Percentiles rank a stretch among this genome's conserved stretches.
phyloP scores from a whole-genome alignment of 129 eudicot genomes.

The Flaveria ramosissima region DNA sequence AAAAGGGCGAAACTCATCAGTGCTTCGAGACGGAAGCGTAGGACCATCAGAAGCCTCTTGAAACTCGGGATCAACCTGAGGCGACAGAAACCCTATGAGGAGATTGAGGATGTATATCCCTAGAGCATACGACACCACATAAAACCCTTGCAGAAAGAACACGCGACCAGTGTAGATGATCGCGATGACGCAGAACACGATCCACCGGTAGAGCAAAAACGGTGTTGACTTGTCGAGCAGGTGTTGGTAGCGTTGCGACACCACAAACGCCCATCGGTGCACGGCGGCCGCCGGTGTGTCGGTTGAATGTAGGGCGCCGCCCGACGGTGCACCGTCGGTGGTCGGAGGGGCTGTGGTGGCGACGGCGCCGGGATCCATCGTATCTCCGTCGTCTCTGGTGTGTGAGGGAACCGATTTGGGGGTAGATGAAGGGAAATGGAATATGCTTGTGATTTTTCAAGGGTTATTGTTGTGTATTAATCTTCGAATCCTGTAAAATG shows the following conservation, averaged over 20 bases:
- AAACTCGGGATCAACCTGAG: conserved; percentile 81
- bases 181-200: conserved; percentile 52
- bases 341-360: conserved; percentile 31
- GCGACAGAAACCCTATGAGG: conserved; percentile 80
- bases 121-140: conserved; percentile 78
- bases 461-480: not conserved
- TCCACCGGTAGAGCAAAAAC: conserved; percentile 74
- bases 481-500: no score
- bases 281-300: conserved; percentile 53
- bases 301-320: conserved; percentile 27
- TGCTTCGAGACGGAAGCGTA: conserved; percentile 53
- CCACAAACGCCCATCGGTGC: conserved; percentile 46
- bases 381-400: conserved; percentile 16
- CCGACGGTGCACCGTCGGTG: conserved; percentile 25
- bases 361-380: conserved; percentile 50
- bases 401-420: conserved; percentile 35
- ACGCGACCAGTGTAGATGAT: conserved; percentile 58
- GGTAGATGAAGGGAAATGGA: conserved; percentile 16
- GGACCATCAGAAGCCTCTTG: conserved; percentile 60
- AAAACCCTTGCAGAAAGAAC: conserved; percentile 71
- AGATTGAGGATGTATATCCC: conserved; percentile 81
- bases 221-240: conserved; percentile 89
- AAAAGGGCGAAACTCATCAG: conserved; percentile 95
- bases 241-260: conserved; percentile 65
- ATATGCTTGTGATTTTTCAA: conserved; percentile 29